Evolutionary conservation across 2,329 filamentous ascomycete genomes (phyloP).

Genomic region (Arthrobotrys megalospora): DNA sequence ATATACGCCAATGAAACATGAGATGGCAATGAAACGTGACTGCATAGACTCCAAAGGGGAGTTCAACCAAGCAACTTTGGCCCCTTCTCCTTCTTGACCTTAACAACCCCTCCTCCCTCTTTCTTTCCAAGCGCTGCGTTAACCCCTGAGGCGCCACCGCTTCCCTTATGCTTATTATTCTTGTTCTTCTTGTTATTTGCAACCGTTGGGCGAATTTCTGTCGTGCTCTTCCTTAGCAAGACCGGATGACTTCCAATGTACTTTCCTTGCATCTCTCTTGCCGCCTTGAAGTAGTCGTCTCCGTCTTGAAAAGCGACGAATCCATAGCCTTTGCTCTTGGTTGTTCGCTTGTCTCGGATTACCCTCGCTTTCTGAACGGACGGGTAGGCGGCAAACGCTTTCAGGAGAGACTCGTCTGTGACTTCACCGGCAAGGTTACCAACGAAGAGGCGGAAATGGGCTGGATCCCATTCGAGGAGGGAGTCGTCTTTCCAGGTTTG

Average conservation of each 20-base stretch:
- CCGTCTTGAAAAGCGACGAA: constrained; percentile 97
- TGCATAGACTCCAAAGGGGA: neutral
- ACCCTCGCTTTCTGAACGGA: constrained; percentile 94
- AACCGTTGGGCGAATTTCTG: constrained; percentile 86
- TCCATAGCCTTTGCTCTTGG: constrained; percentile 95
- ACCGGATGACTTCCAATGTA: constrained; percentile 99
- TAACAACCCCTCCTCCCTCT: constrained; percentile 40
- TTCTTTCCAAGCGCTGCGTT: constrained; percentile 48
- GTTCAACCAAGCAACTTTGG: constrained; percentile 51
- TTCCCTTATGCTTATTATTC: constrained; percentile 62
- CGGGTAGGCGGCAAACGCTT: constrained; percentile 90
- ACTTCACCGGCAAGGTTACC: constrained; percentile 97
- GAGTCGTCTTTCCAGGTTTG: constrained; percentile 92
- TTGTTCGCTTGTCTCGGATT: constrained; percentile 93
- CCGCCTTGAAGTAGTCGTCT: constrained; percentile 95
- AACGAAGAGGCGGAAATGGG: constrained; percentile 94
- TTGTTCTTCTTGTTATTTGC: constrained; percentile 75
- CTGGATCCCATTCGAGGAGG: constrained; percentile 94
- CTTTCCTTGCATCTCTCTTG: constrained; percentile 98
- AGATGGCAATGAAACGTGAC: neutral
- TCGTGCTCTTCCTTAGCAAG: constrained; percentile 86
- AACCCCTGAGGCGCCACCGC: constrained; percentile 19
- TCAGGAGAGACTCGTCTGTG: constrained; percentile 93
- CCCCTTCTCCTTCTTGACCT: constrained; percentile 59
- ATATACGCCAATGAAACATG: constrained; percentile 38